These are phyloP conservation scores for Neonectria hederae DNA, from an alignment of 2,329 filamentous ascomycete genomes.

Conservation along the genomic window DNA sequence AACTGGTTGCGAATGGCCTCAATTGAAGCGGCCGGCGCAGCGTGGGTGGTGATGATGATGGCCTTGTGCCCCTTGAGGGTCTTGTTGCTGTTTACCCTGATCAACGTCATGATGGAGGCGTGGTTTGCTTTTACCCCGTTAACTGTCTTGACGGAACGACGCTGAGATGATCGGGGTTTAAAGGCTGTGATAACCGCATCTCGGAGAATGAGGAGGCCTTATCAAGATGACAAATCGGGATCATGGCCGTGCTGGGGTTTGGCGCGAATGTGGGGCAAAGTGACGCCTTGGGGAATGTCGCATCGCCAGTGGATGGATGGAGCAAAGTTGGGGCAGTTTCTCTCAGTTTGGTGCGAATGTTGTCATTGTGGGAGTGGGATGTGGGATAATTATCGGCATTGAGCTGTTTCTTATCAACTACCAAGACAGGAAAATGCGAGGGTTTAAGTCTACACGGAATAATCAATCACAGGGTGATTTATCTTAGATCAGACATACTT, in stretches of 20 bases:
- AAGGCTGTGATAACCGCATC: conserved; percentile 5
- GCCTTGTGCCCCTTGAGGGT: conserved; percentile 61
- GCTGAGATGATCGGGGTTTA: conserved; percentile 1
- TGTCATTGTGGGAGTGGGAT: conserved; percentile 29
- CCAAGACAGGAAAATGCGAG: neutral
- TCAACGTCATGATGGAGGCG: conserved; percentile 29
- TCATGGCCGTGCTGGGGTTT: conserved; percentile 6
- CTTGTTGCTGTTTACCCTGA: conserved; percentile 42
- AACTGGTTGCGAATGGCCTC: conserved; percentile 51
- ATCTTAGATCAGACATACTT: too few relatives aligned
- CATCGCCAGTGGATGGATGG: conserved; percentile 8
- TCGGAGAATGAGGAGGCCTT: neutral
- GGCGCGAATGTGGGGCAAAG: conserved; percentile 39
- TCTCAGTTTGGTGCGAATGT: conserved; percentile 28
- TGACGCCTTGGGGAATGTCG: conserved; percentile 31
- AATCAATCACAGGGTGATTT: too few relatives aligned
- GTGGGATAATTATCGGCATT: conserved; percentile 16
- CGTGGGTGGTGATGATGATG: conserved; percentile 50
- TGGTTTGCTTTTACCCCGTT: neutral
- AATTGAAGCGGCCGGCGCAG: conserved; percentile 46
- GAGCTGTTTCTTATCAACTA: neutral
- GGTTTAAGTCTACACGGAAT: too few relatives aligned
- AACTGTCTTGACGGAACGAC: neutral
- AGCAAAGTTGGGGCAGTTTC: conserved; percentile 1
- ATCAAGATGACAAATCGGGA: conserved; percentile 36